Conservation (phyloP, 495 filamentous ascomycete species). For the Podospora pseudopauciseta region DNA sequence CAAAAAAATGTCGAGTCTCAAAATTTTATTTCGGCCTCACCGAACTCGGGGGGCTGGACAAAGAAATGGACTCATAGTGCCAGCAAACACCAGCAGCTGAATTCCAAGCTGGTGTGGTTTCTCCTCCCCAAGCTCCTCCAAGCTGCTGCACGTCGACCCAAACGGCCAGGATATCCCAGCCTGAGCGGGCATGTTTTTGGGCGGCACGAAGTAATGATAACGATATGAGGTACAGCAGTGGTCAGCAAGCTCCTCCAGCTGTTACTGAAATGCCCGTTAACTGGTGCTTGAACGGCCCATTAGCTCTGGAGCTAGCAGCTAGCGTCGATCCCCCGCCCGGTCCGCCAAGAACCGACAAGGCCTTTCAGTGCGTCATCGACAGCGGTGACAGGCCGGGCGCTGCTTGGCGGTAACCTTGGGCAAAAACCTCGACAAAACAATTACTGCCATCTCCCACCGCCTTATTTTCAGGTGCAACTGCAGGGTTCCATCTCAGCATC, state of each 20-base stretch:
- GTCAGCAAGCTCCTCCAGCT: constrained; percentile 1
- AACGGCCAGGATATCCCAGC: not conserved
- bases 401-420: not conserved
- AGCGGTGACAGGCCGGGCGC: not conserved
- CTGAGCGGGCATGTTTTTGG: not conserved
- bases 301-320: constrained; percentile 3
- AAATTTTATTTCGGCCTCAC: not conserved
- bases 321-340: constrained; percentile 6
- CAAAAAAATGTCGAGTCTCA: not conserved
- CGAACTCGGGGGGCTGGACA: not conserved
- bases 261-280: not conserved
- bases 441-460: constrained; percentile 13
- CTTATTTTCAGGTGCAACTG: constrained; percentile 6
- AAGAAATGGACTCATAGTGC: not conserved
- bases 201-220: constrained; percentile 8
- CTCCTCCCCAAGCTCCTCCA: too few species aligned
- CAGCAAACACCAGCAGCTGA: not conserved
- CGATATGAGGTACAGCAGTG: constrained; percentile 8
- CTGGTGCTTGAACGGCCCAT: not conserved
- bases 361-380: constrained; percentile 3
- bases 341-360: not conserved
- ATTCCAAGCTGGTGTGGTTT: not conserved
- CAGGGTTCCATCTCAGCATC: not conserved
- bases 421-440: not conserved
- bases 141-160: not conserved